These are phyloP conservation scores for Boechera retrofracta DNA, from an alignment of 345 rosid genomes.

Conservation along the genomic window DNA sequence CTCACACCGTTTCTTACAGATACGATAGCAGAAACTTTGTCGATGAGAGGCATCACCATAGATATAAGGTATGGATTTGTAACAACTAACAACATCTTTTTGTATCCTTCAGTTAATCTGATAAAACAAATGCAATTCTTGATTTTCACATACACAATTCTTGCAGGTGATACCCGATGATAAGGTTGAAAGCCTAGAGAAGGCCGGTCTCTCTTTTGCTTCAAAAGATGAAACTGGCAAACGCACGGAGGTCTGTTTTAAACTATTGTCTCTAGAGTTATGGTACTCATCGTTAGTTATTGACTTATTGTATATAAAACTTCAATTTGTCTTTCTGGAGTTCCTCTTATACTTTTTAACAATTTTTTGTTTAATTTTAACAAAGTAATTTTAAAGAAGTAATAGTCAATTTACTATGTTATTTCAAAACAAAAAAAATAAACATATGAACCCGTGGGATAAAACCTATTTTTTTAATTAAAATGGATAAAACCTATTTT, in stretches of 20 bases:
- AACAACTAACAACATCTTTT: background rate
- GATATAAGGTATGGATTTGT: constrained; percentile 73
- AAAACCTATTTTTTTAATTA: too few species aligned
- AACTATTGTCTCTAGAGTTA: background rate
- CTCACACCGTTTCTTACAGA: constrained; percentile 44
- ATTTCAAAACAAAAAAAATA: too few species aligned
- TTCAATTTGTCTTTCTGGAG: too few species aligned
- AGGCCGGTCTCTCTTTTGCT: constrained; percentile 79
- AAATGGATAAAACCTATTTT: too few species aligned
- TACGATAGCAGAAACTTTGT: constrained; percentile 67
- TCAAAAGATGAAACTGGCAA: constrained; percentile 88
- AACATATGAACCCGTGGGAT: too few species aligned
- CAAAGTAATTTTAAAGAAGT: too few species aligned
- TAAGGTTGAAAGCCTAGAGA: constrained; percentile 73
- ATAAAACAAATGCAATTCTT: background rate
- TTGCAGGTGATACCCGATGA: constrained; percentile 79
- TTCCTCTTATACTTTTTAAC: too few species aligned
- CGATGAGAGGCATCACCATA: constrained; percentile 94
- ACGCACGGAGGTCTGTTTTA: constrained; percentile 81
- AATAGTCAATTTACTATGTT: too few species aligned
- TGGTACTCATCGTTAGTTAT: too few species aligned
- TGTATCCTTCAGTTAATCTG: background rate
- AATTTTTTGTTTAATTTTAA: too few species aligned
- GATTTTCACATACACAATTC: constrained; percentile 6
- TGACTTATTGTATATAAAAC: too few species aligned